A percentile compares a stretch with the other conserved stretches of the same genome.
phyloP scores from a whole-genome alignment of 495 filamentous ascomycete genomes.

The Letharia columbiana region DNA sequence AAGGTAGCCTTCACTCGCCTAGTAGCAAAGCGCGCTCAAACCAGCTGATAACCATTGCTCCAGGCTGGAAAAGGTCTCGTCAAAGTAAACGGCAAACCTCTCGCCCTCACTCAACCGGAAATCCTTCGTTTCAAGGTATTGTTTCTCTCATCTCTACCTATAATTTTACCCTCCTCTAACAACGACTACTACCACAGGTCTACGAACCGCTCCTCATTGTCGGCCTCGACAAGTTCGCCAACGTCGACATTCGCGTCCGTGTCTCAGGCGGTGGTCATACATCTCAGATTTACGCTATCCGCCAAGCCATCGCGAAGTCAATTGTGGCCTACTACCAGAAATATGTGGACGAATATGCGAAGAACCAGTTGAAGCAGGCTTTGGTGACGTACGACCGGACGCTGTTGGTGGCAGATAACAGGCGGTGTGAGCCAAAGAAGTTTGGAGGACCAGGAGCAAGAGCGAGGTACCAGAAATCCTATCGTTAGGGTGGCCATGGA shows the following conservation, averaged over 20 bases:
- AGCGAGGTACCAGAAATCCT: constrained; percentile 5
- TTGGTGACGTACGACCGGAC: constrained; percentile 92
- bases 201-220: constrained; percentile 97
- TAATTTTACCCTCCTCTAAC: constrained; percentile 10
- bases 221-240: constrained; percentile 91
- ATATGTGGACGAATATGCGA: constrained; percentile 98
- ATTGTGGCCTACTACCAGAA: constrained; percentile 99
- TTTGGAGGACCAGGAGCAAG: constrained; percentile 43
- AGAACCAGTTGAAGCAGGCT: constrained; percentile 96
- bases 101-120: constrained; percentile 88
- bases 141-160: constrained; percentile 13
- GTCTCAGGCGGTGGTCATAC: constrained; percentile 96
- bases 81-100: constrained; percentile 96
- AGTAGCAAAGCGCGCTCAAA: neutral
- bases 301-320: constrained; percentile 97
- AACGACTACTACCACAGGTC: constrained; percentile 41
- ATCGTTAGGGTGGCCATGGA: constrained; percentile 36
- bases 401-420: constrained; percentile 94
- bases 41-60: constrained; percentile 8
- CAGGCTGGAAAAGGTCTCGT: constrained; percentile 87
- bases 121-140: constrained; percentile 92
- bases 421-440: constrained; percentile 90
- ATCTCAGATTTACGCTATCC: constrained; percentile 97
- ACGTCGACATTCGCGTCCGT: constrained; percentile 94
- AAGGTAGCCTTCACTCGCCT: constrained; percentile 50